Base-by-base conservation (phyloP, 768 basidiomycete genomes). In the Galerina sulciceps region DNA sequence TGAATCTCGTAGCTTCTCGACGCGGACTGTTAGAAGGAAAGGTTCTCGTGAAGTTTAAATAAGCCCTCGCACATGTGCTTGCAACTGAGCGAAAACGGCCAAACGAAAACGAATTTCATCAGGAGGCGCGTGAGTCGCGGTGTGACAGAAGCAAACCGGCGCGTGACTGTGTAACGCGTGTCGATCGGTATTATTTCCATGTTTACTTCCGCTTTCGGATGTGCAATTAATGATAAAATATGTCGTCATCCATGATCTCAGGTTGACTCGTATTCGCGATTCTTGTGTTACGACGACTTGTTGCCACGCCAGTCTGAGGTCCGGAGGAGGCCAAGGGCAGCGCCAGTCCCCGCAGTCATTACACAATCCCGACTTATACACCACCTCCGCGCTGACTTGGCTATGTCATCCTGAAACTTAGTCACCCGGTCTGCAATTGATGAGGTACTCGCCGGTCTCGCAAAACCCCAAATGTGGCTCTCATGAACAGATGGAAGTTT, bases 241-340 rank as follows among this genome's bases (percentile, higher is more conserved):
- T 60, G 60, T 61, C 60, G 60, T 61, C 60, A 61, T 61, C 55
- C 6, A 57, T 61, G 60, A 54, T 57, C 55, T 57, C 36, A 22
- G n/a, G 48, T 44, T 46, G 50, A 47, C 58, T 52, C 57, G 43
- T 42, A 22, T 23, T 53, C 41, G 9, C 40, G 38, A 34, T 41
- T 43, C 42, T 42, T 41, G 34, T 37, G 26, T 38, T 53, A 18
- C 41, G 8, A n/a, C 42, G 31, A n/a, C 42, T 8, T 45, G 40
- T 53, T 53, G 53, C 53, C 41, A 53, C 53, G 26, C 26, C 42
- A 26, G 43, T 41, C 53, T 53, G 26, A 31, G 26, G 26, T 31
- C 26, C 26, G 2, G 26, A 31, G 1, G 37, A 15, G 6, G 50
- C 20, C 31, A 6, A 49, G 11, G 34, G n/a, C 48, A 49, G 35